Evolutionary conservation across 140 eudicot genomes (phyloP).

Genomic region (Stevia rebaudiana): DNA sequence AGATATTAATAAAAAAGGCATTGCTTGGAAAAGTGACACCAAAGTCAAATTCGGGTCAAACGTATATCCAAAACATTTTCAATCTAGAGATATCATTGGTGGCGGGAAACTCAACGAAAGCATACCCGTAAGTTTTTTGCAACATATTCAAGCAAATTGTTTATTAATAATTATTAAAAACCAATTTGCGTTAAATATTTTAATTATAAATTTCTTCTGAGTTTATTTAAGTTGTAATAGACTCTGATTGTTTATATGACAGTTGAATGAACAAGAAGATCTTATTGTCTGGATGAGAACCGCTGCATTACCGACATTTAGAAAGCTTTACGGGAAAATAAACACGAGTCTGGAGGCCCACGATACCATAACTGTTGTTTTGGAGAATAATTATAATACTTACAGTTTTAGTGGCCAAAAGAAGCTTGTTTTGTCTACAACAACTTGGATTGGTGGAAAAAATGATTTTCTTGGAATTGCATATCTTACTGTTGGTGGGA

Average conservation of each 20-base stretch:
- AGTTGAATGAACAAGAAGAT: slow-evolving; percentile 80
- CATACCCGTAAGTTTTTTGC: slow-evolving; percentile 51
- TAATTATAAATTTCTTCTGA: background rate
- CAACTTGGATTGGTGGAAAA: slow-evolving; percentile 79
- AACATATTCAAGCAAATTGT: no score
- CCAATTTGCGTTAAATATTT: background rate
- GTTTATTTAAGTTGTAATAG: background rate
- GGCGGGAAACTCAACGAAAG: slow-evolving; percentile 65
- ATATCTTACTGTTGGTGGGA: slow-evolving; percentile 60
- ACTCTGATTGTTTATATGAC: slow-evolving; percentile 12
- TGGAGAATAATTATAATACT: slow-evolving; percentile 67
- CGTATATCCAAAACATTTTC: slow-evolving; percentile 70
- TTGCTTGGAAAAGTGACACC: slow-evolving; percentile 78
- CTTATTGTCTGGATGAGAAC: slow-evolving; percentile 89
- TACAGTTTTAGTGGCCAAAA: slow-evolving; percentile 58
- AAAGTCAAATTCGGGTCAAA: slow-evolving; percentile 60
- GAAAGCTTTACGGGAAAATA: slow-evolving; percentile 73
- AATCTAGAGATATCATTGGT: slow-evolving; percentile 39
- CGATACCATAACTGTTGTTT: slow-evolving; percentile 40
- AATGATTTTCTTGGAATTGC: slow-evolving; percentile 64
- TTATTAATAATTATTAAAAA: no score
- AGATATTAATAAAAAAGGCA: slow-evolving; percentile 53
- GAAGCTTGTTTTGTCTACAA: slow-evolving; percentile 63
- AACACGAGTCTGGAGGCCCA: slow-evolving; percentile 47
- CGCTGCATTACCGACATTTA: slow-evolving; percentile 71